Percentiles rank a stretch among this genome's conserved stretches.
phyloP scores from a whole-genome alignment of 2,329 filamentous ascomycete species.

The Pseudogymnoascus sp. region DNA sequence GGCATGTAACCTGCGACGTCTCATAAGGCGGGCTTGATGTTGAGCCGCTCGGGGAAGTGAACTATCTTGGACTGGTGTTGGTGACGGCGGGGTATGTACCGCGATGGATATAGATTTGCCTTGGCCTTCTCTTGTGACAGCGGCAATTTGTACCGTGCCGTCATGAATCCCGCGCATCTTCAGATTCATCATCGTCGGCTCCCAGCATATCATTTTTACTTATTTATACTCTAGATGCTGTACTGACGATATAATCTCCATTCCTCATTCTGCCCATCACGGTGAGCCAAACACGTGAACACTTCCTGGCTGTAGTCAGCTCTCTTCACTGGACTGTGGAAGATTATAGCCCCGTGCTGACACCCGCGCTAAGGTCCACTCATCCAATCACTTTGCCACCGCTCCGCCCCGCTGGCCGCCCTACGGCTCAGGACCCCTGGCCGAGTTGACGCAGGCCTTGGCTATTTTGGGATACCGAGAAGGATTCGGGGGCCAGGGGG shows the following conservation, averaged over 20 bases:
- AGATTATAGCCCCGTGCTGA: background rate
- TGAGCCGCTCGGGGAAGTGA: background rate
- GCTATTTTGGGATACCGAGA: background rate
- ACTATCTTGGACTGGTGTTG: background rate
- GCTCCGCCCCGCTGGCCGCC: conserved; percentile 1
- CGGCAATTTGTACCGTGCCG: background rate
- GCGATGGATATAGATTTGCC: background rate
- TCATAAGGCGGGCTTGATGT: background rate
- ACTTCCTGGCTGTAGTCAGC: background rate
- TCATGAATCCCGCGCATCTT: background rate
- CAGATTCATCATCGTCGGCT: background rate
- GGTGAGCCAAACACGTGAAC: background rate
- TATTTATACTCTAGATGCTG: background rate
- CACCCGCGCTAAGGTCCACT: background rate
- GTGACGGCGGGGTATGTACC: background rate
- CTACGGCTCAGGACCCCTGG: background rate
- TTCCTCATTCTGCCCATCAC: background rate
- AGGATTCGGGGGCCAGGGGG: background rate
- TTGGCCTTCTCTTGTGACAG: background rate
- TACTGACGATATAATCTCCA: background rate
- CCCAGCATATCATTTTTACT: background rate
- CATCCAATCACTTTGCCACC: background rate
- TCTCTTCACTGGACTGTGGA: background rate
- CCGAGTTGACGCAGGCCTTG: background rate
- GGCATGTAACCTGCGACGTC: background rate